These are phyloP conservation scores for Eucalyptus tenuipes DNA, from an alignment of 345 rosid species.

Conservation along the genomic window DNA sequence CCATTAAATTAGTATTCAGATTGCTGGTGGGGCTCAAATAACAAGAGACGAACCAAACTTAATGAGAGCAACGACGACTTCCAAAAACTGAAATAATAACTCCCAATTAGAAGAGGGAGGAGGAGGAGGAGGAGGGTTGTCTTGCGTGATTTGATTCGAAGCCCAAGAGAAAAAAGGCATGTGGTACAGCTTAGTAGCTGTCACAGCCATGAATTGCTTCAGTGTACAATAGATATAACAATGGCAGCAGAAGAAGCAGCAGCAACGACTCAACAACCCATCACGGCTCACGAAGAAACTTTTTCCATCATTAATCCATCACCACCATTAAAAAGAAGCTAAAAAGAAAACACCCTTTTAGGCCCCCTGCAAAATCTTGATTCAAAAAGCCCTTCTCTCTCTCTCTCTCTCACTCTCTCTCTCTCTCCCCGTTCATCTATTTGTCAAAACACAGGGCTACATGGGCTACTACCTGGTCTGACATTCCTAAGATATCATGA, in stretches of 20 bases:
- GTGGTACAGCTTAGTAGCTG: constrained; percentile 20
- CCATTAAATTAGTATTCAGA: neutral
- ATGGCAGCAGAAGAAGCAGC: neutral
- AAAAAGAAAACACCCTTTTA: constrained; percentile 9
- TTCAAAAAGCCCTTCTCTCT: neutral
- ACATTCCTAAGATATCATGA: constrained; percentile 33
- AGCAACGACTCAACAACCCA: constrained; percentile 9
- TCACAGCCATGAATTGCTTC: constrained; percentile 28
- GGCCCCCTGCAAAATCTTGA: neutral
- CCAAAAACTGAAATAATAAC: constrained; percentile 16
- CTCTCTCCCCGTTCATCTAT: neutral
- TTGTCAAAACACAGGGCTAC: constrained; percentile 20
- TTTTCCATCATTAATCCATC: neutral
- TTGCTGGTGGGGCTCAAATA: neutral
- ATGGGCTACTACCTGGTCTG: constrained; percentile 19
- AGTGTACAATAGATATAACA: constrained; percentile 15
- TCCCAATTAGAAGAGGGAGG: constrained; percentile 13
- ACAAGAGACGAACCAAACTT: neutral
- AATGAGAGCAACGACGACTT: constrained; percentile 3
- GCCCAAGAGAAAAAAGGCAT: constrained; percentile 13
- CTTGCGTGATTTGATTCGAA: neutral
- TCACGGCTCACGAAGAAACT: constrained; percentile 12
- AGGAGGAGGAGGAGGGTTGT: neutral
- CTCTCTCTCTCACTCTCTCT: neutral
- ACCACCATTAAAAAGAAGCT: neutral